phyloP scores from a whole-genome alignment of 768 basidiomycete species.

The Boletus insuetus region DNA sequence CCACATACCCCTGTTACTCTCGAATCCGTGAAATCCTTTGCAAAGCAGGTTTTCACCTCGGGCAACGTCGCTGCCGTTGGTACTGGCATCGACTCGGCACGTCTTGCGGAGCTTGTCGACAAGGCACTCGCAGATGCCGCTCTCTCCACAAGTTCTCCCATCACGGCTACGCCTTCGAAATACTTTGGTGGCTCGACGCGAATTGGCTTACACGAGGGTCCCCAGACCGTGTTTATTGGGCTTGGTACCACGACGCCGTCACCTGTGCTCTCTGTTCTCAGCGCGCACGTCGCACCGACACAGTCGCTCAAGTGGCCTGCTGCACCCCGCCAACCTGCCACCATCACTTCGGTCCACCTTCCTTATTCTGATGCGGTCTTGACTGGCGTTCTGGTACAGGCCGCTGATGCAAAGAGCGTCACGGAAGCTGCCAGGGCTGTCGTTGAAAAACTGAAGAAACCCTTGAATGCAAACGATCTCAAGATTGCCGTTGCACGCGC shows the following conservation, averaged over 20 bases:
- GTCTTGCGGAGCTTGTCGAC: conserved; percentile 70
- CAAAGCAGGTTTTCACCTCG: conserved; percentile 68
- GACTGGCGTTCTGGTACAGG: conserved; percentile 80
- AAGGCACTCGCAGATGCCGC: conserved; percentile 51
- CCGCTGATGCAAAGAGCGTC: conserved; percentile 56
- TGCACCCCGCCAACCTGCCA: conserved; percentile 54
- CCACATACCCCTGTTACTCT: conserved; percentile 60
- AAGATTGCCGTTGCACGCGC: conserved; percentile 85
- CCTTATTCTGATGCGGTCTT: conserved; percentile 92
- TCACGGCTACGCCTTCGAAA: conserved; percentile 29
- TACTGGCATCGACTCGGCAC: conserved; percentile 74
- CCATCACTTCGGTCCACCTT: conserved; percentile 72
- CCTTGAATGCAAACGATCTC: conserved; percentile 64
- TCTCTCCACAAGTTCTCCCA: conserved; percentile 37
- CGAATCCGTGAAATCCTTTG: conserved; percentile 72
- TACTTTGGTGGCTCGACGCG: conserved; percentile 90
- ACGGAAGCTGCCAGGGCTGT: conserved; percentile 68
- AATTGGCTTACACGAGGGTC: conserved; percentile 56
- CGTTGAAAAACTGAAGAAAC: conserved; percentile 60
- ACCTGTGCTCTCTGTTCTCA: conserved; percentile 75
- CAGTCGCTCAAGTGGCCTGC: conserved; percentile 86
- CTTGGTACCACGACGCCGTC: conserved; percentile 71
- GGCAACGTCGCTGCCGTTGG: conserved; percentile 85
- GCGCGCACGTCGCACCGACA: conserved; percentile 74
- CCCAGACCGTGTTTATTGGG: conserved; percentile 83